Base-by-base conservation (phyloP, 192 early-diverging fungal species). In the Paraglomus occultum region DNA sequence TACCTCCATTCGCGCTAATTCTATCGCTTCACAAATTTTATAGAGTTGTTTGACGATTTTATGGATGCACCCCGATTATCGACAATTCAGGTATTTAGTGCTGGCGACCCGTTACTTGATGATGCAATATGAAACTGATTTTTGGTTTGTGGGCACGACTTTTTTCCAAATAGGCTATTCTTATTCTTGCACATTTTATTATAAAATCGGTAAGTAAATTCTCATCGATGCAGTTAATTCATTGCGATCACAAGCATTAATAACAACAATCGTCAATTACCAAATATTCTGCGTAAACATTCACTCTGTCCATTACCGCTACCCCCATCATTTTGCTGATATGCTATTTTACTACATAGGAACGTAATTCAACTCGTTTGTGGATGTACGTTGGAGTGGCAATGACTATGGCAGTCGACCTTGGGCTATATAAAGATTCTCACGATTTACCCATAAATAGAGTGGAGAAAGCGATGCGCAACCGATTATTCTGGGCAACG, bases 381-480 rank as follows among this genome's bases (percentile, higher is more conserved):
- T 80, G 78, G 78, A 80, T 76, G 74, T 73, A 64, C 62, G 70
- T 80, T 23, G 78, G 78, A 0, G 43, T 80, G 51, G 84, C 89
- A 38, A 85, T 90, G 61, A 76, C 85, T 38, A 91, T 90, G 84
- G 86, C 88, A 22, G 82, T 85, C 64, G 88, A 91, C 52, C 64
- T 92, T 40, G 88, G 89, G 11, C 71, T 92, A 39, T 83, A 92
- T 68, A 82, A 89, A 17, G 86, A 91, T 57, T 82, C 77, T 54
- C 76, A 76, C 39, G 82, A 83, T 20, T 76, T 79, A 75, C 76
- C 80, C 65, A 70, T 77, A n/a, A 23, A 66, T 39, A 64, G 55
- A 44, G 45, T 74, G 9, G 88, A 90, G 51, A 68, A 75, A 14
- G 84, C 87, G 51, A 70, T 78, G 54, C 63, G 88, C 45, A 82